phyloP scores from a whole-genome alignment of 2,329 filamentous ascomycete species.

The Fusarium albidum region DNA sequence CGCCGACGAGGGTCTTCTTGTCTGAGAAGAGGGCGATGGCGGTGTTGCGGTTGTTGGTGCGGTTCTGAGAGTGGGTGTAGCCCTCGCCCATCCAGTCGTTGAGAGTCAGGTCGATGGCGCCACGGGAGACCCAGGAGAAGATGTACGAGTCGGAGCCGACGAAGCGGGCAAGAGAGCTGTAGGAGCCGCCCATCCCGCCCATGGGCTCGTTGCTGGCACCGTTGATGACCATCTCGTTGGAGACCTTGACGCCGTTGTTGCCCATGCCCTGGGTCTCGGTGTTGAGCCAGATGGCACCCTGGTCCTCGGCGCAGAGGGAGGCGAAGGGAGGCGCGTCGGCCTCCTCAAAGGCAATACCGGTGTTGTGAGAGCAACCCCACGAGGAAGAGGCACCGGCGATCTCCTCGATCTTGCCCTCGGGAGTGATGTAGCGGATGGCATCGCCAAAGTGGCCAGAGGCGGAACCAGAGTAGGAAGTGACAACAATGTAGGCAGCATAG shows the following conservation, averaged over 20 bases:
- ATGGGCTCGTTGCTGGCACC: constrained; percentile 65
- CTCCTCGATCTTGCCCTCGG: constrained; percentile 58
- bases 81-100: constrained; percentile 67
- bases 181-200: constrained; percentile 71
- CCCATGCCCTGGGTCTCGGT: constrained; percentile 65
- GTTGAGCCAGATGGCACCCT: constrained; percentile 71
- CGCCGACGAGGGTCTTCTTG: constrained; percentile 63
- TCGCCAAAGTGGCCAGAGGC: constrained; percentile 67
- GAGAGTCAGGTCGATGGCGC: constrained; percentile 60
- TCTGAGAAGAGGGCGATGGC: constrained; percentile 65
- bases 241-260: constrained; percentile 62
- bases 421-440: constrained; percentile 53
- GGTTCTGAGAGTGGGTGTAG: constrained; percentile 60
- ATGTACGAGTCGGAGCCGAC: constrained; percentile 61
- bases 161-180: constrained; percentile 65
- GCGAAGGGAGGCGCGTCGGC: constrained; percentile 66
- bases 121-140: constrained; percentile 69
- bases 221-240: constrained; percentile 69
- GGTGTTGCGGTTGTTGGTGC: constrained; percentile 66
- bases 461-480: constrained; percentile 63
- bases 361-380: constrained; percentile 72
- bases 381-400: constrained; percentile 62
- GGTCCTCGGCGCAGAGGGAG: constrained; percentile 67
- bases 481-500: constrained; percentile 70
- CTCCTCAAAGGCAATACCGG: constrained; percentile 69